These are phyloP conservation scores for Phlebiopsis flavidoalba DNA, from an alignment of 768 basidiomycete species.

Conservation along the genomic window DNA sequence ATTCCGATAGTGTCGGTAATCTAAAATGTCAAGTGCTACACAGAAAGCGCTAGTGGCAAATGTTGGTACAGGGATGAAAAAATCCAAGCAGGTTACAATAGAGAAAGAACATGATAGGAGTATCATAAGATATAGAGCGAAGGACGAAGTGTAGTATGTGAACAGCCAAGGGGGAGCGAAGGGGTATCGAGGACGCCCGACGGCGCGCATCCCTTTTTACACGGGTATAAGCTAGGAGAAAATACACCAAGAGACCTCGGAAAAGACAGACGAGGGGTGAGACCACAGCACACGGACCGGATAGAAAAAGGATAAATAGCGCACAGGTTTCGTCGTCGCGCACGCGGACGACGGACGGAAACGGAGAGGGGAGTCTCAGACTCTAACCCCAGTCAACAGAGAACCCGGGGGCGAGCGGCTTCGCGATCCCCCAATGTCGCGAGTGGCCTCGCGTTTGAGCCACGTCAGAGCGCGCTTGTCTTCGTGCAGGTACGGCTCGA, in stretches of 20 bases:
- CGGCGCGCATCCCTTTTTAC: neutral
- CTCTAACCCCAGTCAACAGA: slow-evolving; percentile 72
- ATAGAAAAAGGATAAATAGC: neutral
- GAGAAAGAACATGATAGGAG: neutral
- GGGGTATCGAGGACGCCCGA: neutral
- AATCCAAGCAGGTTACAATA: neutral
- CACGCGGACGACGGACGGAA: neutral
- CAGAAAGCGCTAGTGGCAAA: neutral
- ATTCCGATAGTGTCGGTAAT: neutral
- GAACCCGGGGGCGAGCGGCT: slow-evolving; percentile 60
- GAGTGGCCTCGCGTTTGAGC: slow-evolving; percentile 72
- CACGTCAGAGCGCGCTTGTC: slow-evolving; percentile 80
- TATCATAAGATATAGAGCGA: slow-evolving; percentile 3
- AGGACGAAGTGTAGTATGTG: neutral
- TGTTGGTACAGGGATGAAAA: neutral
- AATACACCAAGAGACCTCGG: neutral
- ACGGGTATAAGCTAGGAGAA: slow-evolving; percentile 6
- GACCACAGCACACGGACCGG: neutral
- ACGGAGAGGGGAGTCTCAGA: neutral
- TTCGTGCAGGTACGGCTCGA: slow-evolving; percentile 63
- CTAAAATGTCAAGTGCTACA: neutral
- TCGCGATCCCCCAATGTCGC: slow-evolving; percentile 74
- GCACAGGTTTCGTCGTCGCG: neutral
- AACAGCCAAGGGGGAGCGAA: neutral
- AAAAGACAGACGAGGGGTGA: neutral